Evolutionary conservation across 345 rosid species (phyloP).

Genomic region (Boechera stricta): DNA sequence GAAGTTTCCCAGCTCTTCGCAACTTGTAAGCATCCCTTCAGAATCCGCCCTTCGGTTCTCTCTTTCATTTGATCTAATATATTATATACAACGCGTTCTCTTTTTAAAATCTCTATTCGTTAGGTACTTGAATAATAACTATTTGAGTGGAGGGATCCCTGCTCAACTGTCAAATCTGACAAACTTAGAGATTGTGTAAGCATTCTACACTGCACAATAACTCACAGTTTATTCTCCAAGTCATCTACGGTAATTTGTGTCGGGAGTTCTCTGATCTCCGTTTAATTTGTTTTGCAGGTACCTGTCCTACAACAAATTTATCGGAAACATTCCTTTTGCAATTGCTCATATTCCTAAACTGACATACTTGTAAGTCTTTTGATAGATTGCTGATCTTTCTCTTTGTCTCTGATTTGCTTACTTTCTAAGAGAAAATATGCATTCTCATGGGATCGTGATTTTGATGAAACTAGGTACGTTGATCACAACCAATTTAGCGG

Average conservation of each 20-base stretch:
- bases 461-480: constrained; percentile 66
- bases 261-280: constrained; percentile 1
- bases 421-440: not conserved
- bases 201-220: constrained; percentile 16
- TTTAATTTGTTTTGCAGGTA: constrained; percentile 57
- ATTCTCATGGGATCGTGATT: constrained; percentile 25
- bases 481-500: constrained; percentile 97
- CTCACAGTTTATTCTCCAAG: not conserved
- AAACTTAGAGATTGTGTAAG: constrained; percentile 92
- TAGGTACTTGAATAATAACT: constrained; percentile 89
- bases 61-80: not conserved
- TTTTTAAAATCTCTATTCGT: constrained; percentile 18
- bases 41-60: constrained; percentile 17
- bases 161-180: constrained; percentile 89
- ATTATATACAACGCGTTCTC: not conserved
- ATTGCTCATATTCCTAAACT: constrained; percentile 77
- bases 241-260: not conserved
- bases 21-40: constrained; percentile 69
- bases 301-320: constrained; percentile 82
- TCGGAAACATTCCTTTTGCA: constrained; percentile 75
- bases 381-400: constrained; percentile 2
- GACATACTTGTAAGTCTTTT: constrained; percentile 76
- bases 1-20: constrained; percentile 83
- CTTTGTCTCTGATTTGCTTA: not conserved
- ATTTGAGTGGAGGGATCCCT: constrained; percentile 92